Base-by-base conservation (phyloP, 106 monocot species). In the Dendrobium huoshanense region DNA sequence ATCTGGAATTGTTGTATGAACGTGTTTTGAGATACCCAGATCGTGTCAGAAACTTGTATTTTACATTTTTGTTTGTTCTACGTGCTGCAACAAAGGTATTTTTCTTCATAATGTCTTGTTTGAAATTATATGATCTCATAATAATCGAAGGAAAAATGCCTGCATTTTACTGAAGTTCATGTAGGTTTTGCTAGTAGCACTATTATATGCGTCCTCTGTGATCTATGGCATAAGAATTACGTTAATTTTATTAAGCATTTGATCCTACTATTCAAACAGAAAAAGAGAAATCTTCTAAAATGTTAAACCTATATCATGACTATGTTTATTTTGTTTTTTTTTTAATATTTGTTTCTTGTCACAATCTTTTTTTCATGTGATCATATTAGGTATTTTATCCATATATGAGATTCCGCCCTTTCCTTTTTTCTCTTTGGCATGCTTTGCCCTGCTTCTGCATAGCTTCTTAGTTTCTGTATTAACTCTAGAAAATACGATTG, bases 11-110 rank as follows among this genome's bases (percentile, higher is more conserved):
- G 80, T 72, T 98, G 67, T 87, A 94, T 87, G 94, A 98, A 29
- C 94, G 97, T 81, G 94, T 98, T 25, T 47, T 98, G 85, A 89
- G 67, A 81, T 75, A 92, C 55, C 97, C 92, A 41, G 94, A 98
- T 31, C 90, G 92, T 76, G 97, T 98, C 22, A 84, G 74, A 45
- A 98, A 98, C 75, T 67, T 98, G 75, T 98, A 98, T 85, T 98
- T 98, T 79, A 91, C 94, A 31, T 96, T 91, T 84, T 88, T 93
- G 37, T 96, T 96, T 88, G 93, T 96, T 93, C 93, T 96, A 10
- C 91, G 96, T 41, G 96, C 93, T 49, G 96, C 84, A 27, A 93
- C 96, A 77, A 96, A 96, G 96, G 96, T 96, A 73, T 37, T 76
- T 10, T 75, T 7, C 27, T 27, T 49, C 16, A 25, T 41, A 8